Evolutionary conservation across 2,329 filamentous ascomycete species (phyloP).

Genomic region (Aspergillus hortae): DNA sequence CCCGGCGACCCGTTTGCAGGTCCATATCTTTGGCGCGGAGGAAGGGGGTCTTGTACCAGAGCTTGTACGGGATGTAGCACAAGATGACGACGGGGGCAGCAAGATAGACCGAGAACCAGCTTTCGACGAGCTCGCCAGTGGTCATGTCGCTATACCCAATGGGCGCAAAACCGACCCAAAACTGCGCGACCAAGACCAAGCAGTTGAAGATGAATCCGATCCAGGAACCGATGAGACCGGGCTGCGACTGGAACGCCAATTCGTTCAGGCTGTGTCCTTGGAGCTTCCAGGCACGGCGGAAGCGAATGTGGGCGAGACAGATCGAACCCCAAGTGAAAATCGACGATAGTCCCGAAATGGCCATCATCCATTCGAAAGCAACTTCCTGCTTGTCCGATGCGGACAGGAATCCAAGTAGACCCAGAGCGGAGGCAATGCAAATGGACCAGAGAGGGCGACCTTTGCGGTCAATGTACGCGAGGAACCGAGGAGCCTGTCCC

Average conservation of each 20-base stretch:
- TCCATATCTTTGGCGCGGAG: conserved; percentile 75
- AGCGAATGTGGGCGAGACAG: conserved; percentile 87
- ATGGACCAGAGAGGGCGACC: conserved; percentile 78
- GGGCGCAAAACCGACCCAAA: conserved; percentile 82
- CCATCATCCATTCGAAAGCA: conserved; percentile 76
- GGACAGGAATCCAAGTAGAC: conserved; percentile 74
- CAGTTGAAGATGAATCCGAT: conserved; percentile 72
- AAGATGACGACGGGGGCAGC: conserved; percentile 54
- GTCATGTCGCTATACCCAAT: conserved; percentile 54
- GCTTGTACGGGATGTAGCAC: conserved; percentile 71
- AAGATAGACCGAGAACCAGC: conserved; percentile 66
- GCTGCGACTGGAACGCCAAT: conserved; percentile 76
- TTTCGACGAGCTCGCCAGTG: conserved; percentile 49
- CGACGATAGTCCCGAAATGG: conserved; percentile 68
- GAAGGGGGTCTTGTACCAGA: conserved; percentile 66
- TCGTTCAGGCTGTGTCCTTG: conserved; percentile 70
- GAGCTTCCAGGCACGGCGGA: conserved; percentile 72
- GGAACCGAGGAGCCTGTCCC: conserved; percentile 70
- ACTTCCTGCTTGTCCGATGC: conserved; percentile 57
- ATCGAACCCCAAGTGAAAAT: conserved; percentile 81
- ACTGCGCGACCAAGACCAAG: conserved; percentile 75
- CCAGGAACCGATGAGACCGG: conserved; percentile 76
- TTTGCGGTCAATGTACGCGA: conserved; percentile 77
- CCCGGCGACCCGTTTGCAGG: conserved; percentile 76
- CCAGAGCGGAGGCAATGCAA: conserved; percentile 60